Base-by-base conservation (phyloP, 345 rosid genomes). In the Euphorbia peplus region DNA sequence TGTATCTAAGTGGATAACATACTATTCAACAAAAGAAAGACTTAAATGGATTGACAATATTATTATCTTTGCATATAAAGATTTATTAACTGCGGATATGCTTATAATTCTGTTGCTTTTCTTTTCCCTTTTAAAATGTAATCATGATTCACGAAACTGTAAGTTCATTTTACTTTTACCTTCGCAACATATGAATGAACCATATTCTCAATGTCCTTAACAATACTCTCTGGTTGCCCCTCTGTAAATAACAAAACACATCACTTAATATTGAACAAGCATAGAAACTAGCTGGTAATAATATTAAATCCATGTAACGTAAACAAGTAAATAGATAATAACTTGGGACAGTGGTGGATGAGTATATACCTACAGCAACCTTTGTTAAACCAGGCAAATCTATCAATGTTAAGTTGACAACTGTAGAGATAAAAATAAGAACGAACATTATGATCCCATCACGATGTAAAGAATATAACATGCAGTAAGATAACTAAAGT, bases 341-440 rank as follows among this genome's bases (percentile, higher is more conserved):
- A 63, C 28, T 65, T 47, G 7, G 46, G 26, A 10, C 8, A 70
- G 37, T 32, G 28, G 54, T 26, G 18, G 10, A 51, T 42, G 54
- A 50, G 21, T 74, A 66, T n/a, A n/a, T 84, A 88, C 92, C 90
- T 22, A 88, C 63, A 39, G 88, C 90, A 81, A 88, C 85, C 79
- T 88, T 85, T 56, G 90, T 88, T 66, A 88, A 71, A 41, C 90
- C 90, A 32, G 92, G 92, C 85, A 88, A 78, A 78, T 88, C 90
- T 62, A 84, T 83, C 78, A 88, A 69, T 18, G 90, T 88, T 71
- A 88, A 81, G 81, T 88, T 85, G 61, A 85, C 87, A 78, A 88
- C 92, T 88, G 42, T 48, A 58, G 52, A 57, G 24, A 18, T 46
- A 46, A 52, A 58, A 64, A 51, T 18, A 3, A 30, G 55, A 63